Evolutionary conservation across 169 alveolate genomes (phyloP).

Genomic region (Prorocentrum cordatum): DNA sequence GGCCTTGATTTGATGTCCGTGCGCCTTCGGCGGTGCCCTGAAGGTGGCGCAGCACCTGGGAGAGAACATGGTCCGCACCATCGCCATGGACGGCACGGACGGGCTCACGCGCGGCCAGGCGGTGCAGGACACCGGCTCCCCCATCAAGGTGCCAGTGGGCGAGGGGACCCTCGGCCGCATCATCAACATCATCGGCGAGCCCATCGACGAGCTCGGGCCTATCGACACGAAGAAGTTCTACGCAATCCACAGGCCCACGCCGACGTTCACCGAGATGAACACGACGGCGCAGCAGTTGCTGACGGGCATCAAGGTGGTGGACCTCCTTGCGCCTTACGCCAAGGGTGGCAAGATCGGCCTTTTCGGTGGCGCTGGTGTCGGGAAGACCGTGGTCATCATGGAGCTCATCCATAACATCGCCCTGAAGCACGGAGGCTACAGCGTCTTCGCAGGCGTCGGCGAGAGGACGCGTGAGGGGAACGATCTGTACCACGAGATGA

Average conservation of each 20-base stretch:
- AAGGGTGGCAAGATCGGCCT: slow-evolving; percentile 97
- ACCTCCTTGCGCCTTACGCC: slow-evolving; percentile 56
- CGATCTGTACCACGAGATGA: slow-evolving; percentile 96
- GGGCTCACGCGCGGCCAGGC: slow-evolving; percentile 76
- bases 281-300: slow-evolving; percentile 55
- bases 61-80: slow-evolving; percentile 85
- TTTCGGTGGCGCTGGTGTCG: slow-evolving; percentile 99
- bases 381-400: slow-evolving; percentile 96
- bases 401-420: slow-evolving; percentile 96
- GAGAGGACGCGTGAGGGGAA: slow-evolving; percentile 98
- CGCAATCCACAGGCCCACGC: slow-evolving; percentile 54
- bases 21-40: no score
- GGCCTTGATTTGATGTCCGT: no score
- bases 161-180: slow-evolving; percentile 87
- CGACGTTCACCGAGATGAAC: slow-evolving; percentile 63
- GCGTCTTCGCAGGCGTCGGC: slow-evolving; percentile 98
- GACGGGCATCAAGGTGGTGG: slow-evolving; percentile 63
- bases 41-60: slow-evolving; percentile 51
- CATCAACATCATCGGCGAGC: slow-evolving; percentile 96
- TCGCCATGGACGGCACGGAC: slow-evolving; percentile 97
- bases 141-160: slow-evolving; percentile 91
- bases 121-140: slow-evolving; percentile 79
- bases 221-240: slow-evolving; percentile 79
- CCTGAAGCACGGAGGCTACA: slow-evolving; percentile 94
- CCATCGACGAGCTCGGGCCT: slow-evolving; percentile 95